Evolutionary conservation across 2,329 filamentous ascomycete genomes (phyloP), one percentile per base, ranked within the genome.

Genomic region (Bertia moriformis): DNA sequence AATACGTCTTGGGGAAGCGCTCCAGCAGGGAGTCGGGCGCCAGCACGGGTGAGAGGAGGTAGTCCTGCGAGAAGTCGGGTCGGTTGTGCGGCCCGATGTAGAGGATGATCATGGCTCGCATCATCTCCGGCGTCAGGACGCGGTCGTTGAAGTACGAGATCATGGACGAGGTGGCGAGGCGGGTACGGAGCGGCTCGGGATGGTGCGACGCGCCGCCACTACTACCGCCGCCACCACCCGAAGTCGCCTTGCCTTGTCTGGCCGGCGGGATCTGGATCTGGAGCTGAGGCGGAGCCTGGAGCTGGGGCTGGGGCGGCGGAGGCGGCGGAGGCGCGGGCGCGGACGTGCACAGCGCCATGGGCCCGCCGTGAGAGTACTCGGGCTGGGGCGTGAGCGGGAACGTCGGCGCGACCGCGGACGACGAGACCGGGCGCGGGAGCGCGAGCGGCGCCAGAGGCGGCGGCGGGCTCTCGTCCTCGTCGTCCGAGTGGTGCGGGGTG

Each of bases 91-190:
- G 87, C 1, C 91, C 91, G 40, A 98, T 83, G 56, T 98, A 98
- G 3, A 98, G 68, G 46, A 98, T 93, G 46, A 98, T 94, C 88
- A 98, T 96, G 45, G 88, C 86, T 20, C 91, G 83, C 82, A 96
- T 95, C 86, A 96, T 94, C 58, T 98, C 91, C 0, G 91, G 89
- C 0, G 86, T 89, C 13, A 98, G 69, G 19, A 98, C 83, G 19
- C 91, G 81, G 57, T 98, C 91, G 56, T 93, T 91, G 58, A 95
- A 93, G 60, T 96, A 96, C 0, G 89, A 95, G 24, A 98, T 93
- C 76, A 94, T 93, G n/a, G 81, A 89, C 0, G 86, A 88, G 54
- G 89, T 93, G 14, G 89, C 88, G 7, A 98, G 71, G n/a, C 88
- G 77, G 1, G 91, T 96, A 48, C 73, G 78, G 44, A 94, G 62